A percentile compares a stretch with the other conserved stretches of the same genome.
Conservation (phyloP, 805 yeast species). For the Candida insectorum region DNA sequence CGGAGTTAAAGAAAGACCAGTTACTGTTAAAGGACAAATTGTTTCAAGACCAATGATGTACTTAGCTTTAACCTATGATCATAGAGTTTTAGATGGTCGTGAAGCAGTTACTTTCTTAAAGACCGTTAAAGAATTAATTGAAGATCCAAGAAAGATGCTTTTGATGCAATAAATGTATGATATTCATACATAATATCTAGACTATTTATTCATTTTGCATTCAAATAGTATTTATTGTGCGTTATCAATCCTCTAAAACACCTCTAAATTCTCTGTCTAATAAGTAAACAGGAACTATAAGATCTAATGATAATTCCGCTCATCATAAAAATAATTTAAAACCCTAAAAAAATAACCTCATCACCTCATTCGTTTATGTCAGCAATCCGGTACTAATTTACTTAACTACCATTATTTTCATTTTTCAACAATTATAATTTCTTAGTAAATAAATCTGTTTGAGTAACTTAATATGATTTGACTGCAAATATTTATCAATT, state of each 20-base stretch:
- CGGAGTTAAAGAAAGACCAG: constrained; percentile 97
- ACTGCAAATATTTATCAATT: constrained; percentile 20
- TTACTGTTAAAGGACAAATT: constrained; percentile 91
- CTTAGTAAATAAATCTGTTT: not conserved
- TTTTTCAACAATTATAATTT: too few relatives aligned
- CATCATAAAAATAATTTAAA: too few relatives aligned
- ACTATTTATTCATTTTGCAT: not conserved
- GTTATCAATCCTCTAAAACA: too few relatives aligned
- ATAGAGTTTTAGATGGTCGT: constrained; percentile 96
- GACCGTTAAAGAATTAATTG: constrained; percentile 93
- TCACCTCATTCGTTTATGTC: too few relatives aligned
- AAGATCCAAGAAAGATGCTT: constrained; percentile 98
- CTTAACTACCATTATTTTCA: not conserved
- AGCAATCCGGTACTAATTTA: too few relatives aligned
- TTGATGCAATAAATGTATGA: constrained; percentile 20
- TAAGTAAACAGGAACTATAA: too few relatives aligned
- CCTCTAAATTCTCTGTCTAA: too few relatives aligned
- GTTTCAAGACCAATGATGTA: constrained; percentile 99
- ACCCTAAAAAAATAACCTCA: too few relatives aligned
- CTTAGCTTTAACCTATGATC: constrained; percentile 96
- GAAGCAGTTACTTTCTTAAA: constrained; percentile 97
- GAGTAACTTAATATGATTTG: not conserved
- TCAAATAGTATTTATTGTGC: too few relatives aligned
- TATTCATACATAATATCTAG: not conserved
- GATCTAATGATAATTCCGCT: too few relatives aligned